A percentile compares a stretch with the other conserved stretches of the same genome.
phyloP scores from a whole-genome alignment of 1,284 basidiomycete species.

The Apiotrichum brassicae region DNA sequence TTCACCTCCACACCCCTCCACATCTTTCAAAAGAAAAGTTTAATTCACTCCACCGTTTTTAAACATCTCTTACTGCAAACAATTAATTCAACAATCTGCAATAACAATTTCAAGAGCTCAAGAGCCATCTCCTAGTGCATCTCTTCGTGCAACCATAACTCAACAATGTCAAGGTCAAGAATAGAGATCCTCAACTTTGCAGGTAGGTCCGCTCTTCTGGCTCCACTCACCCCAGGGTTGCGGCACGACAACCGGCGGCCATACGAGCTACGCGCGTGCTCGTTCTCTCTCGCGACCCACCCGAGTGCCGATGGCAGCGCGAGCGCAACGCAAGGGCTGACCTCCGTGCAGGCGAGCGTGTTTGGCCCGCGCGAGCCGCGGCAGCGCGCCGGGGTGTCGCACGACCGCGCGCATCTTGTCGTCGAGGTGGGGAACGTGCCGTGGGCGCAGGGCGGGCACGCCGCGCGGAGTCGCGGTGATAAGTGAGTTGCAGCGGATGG shows the following conservation, averaged over 20 bases:
- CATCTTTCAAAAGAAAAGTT: too few species aligned
- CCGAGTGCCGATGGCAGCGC: slow-evolving; percentile 77
- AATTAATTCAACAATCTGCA: too few species aligned
- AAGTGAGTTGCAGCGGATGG: slow-evolving; percentile 57
- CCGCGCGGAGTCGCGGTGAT: slow-evolving; percentile 64
- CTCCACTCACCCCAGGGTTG: slow-evolving; percentile 39
- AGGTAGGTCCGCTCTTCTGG: slow-evolving; percentile 5
- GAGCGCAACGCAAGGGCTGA: slow-evolving; percentile 78
- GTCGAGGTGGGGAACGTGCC: slow-evolving; percentile 78
- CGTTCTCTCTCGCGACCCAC: slow-evolving; percentile 69
- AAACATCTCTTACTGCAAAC: too few species aligned
- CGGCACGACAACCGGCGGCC: slow-evolving; percentile 87
- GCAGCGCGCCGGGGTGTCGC: slow-evolving; percentile 63
- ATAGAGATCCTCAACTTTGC: slow-evolving; percentile 21
- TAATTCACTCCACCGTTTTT: too few species aligned
- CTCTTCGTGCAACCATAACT: not conserved
- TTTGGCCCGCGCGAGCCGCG: slow-evolving; percentile 87
- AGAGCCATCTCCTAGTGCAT: too few species aligned
- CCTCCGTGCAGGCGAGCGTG: slow-evolving; percentile 75
- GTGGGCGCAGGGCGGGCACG: slow-evolving; percentile 81
- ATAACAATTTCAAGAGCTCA: too few species aligned
- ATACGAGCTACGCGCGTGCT: slow-evolving; percentile 78
- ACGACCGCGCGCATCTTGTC: slow-evolving; percentile 75
- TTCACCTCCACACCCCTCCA: too few species aligned
- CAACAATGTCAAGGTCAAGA: slow-evolving; percentile 7